Base-by-base conservation (phyloP, 1,284 basidiomycete genomes). In the Apiotrichum siamense region DNA sequence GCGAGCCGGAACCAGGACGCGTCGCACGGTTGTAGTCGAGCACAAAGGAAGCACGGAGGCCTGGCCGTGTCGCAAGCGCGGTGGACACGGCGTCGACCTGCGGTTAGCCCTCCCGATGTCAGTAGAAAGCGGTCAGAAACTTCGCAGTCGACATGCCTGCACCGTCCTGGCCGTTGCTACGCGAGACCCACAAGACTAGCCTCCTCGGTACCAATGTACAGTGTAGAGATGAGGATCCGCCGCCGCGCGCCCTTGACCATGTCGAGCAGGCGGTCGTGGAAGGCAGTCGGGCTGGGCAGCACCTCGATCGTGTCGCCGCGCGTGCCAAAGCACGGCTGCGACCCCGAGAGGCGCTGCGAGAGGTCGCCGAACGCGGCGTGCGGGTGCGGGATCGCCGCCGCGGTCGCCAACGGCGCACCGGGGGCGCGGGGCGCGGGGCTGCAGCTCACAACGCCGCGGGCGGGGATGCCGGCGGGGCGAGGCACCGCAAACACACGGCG, bases 21-120 rank as follows among this genome's bases (percentile, higher is more conserved):
- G 94, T 98, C 1, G 89, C 88, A 36, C 94, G 84, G 65, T 97
- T 87, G 53, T 88, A 81, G 75, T 99, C 96, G 53, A 94, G 80
- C 33, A 88, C 79, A 47, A 98, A 76, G 42, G 85, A 78, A 15
- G 94, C 75, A 24, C 82, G 79, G 2, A 98, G 78, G 3, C 77
- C 60, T 0, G 81, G 80, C 52, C 85, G 87, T 3, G 70, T 65
- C 33, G 71, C 70, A 4, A 97, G 77, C 3, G 86, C 80, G 1
- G 77, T 62, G 42, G 79, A 75, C 32, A 96, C 73, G 2, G 84
- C 76, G 36, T 81, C 77, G 55, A 94, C 77, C 91, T 94, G 59
- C 33, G 37, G 29, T 44, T 9, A 35, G 33, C n/a, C 15, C 13
- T n/a, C 33, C 33, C 9, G 9, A n/a, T n/a, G n/a, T n/a, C n/a